These are phyloP conservation scores for Entomortierella lignicola DNA, from an alignment of 192 early-diverging fungal species.

Conservation along the genomic window DNA sequence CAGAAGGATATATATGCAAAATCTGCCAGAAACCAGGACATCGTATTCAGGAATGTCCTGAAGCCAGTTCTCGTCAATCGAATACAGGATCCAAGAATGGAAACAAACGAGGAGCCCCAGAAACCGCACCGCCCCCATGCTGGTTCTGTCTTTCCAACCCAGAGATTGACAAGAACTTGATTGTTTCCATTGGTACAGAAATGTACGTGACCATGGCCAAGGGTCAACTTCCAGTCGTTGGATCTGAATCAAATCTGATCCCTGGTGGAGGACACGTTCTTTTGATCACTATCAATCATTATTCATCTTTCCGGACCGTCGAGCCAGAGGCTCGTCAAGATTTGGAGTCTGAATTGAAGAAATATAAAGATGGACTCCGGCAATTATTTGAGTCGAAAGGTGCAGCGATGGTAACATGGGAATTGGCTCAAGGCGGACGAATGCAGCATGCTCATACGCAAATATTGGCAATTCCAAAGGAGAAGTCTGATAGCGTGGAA, in stretches of 20 bases:
- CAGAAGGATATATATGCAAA: slow-evolving; percentile 69
- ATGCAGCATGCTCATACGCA: slow-evolving; percentile 80
- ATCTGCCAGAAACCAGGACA: slow-evolving; percentile 75
- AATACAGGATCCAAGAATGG: background rate
- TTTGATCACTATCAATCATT: slow-evolving; percentile 68
- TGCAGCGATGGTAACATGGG: slow-evolving; percentile 78
- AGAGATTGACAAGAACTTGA: slow-evolving; percentile 89
- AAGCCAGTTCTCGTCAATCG: slow-evolving; percentile 7
- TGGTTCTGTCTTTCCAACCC: slow-evolving; percentile 98
- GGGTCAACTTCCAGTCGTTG: slow-evolving; percentile 76
- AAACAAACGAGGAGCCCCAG: background rate
- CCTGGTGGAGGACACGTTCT: slow-evolving; percentile 89
- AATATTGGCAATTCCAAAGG: slow-evolving; percentile 69
- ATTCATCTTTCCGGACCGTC: slow-evolving; percentile 57
- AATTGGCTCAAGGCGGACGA: slow-evolving; percentile 70
- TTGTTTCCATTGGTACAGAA: slow-evolving; percentile 84
- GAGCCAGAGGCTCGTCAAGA: slow-evolving; percentile 53
- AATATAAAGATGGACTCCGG: slow-evolving; percentile 66
- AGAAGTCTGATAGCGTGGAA: slow-evolving; percentile 41
- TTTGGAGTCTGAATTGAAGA: slow-evolving; percentile 62
- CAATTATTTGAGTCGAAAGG: slow-evolving; percentile 66
- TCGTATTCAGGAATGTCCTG: slow-evolving; percentile 71
- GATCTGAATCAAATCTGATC: slow-evolving; percentile 49
- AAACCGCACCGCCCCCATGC: slow-evolving; percentile 62
- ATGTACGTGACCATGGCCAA: slow-evolving; percentile 89